Evolutionary conservation across 75 land plant genomes (phyloP).

Genomic region (Pseudotsuga menziesii): DNA sequence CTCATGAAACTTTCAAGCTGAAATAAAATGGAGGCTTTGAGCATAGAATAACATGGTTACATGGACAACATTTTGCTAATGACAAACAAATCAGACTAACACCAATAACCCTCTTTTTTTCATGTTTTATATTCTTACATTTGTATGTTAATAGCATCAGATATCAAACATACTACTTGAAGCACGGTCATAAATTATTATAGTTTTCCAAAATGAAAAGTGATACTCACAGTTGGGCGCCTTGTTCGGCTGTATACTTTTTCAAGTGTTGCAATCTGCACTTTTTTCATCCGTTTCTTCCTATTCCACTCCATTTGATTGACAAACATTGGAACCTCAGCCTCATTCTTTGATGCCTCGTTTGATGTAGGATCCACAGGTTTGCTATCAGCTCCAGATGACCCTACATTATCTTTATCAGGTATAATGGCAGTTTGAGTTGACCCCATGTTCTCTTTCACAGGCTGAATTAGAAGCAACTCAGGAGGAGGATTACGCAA

Average conservation of each 20-base stretch:
- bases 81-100: neutral
- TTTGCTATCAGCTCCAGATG: constrained; percentile 18
- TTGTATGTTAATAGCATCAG: neutral
- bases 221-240: constrained; percentile 80
- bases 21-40: neutral
- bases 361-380: constrained; percentile 8
- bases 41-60: neutral
- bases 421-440: constrained; percentile 24
- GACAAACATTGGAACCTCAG: constrained; percentile 33
- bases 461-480: constrained; percentile 36
- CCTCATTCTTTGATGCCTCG: constrained; percentile 12
- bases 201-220: neutral
- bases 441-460: constrained; percentile 16
- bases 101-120: neutral
- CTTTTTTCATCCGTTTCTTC: constrained; percentile 66
- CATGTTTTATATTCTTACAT: neutral
- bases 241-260: constrained; percentile 69
- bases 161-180: neutral
- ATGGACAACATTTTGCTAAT: neutral
- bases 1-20: neutral
- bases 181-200: neutral
- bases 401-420: neutral
- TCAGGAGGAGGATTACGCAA: constrained; percentile 86
- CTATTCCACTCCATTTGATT: constrained; percentile 46
- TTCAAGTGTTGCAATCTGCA: constrained; percentile 72